These are phyloP conservation scores for Viola pubescens DNA, from an alignment of 441 rosid genomes.

Conservation along the genomic window DNA sequence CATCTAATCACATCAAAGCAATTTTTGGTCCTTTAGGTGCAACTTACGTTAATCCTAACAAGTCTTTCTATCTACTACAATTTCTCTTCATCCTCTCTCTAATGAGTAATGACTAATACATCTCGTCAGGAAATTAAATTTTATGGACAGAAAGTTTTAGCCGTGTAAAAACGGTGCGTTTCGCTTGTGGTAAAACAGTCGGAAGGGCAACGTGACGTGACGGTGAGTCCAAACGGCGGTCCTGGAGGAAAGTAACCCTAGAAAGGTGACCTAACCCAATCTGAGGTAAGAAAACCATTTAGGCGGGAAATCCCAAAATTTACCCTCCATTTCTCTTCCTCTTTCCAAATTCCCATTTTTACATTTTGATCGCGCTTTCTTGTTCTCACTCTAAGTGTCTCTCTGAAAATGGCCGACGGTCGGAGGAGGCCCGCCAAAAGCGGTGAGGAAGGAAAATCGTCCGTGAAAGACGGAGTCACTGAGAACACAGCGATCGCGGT, in stretches of 20 bases:
- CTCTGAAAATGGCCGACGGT: slow-evolving; percentile 31
- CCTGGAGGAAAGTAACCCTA: slow-evolving; percentile 11
- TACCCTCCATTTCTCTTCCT: background rate
- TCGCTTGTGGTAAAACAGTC: background rate
- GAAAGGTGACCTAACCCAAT: slow-evolving; percentile 4
- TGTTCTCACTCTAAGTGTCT: slow-evolving; percentile 2
- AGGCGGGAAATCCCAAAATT: slow-evolving; percentile 32
- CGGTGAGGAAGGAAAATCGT: slow-evolving; percentile 3
- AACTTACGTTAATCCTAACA: too few relatives aligned
- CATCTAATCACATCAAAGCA: too few relatives aligned
- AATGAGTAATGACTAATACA: too few relatives aligned
- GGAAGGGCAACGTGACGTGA: background rate
- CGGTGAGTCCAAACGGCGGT: background rate
- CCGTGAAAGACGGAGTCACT: slow-evolving; percentile 8
- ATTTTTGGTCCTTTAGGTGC: too few relatives aligned
- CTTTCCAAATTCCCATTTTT: background rate
- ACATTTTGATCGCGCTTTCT: slow-evolving; percentile 2
- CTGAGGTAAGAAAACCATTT: slow-evolving; percentile 16
- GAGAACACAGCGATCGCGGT: slow-evolving; percentile 5
- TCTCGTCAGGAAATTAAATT: too few relatives aligned
- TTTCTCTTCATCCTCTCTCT: too few relatives aligned
- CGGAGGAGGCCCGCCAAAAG: slow-evolving; percentile 16
- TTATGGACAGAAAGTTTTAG: too few relatives aligned
- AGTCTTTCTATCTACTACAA: too few relatives aligned
- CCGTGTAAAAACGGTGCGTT: background rate